A percentile compares a stretch with the other conserved stretches of the same genome.
These are phyloP conservation scores for Zygosaccharomyces gambellarensis DNA, from an alignment of 805 yeast species.

Conservation along the genomic window DNA sequence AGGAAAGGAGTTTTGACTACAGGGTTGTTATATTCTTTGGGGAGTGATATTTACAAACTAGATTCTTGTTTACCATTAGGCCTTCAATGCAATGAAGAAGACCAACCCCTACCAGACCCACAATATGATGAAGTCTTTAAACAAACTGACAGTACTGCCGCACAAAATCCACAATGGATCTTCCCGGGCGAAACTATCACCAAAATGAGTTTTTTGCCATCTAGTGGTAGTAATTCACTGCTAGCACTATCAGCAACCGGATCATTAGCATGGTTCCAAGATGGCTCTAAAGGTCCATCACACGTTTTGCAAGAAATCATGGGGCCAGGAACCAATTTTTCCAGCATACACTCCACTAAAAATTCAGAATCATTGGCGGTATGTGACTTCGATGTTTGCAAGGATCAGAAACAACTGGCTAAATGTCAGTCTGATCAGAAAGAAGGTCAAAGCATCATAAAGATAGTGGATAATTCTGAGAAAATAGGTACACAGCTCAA, in stretches of 20 bases:
- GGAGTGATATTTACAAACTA: constrained; percentile 31
- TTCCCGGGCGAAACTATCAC: constrained; percentile 31
- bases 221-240: constrained; percentile 34
- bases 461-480: constrained; percentile 32
- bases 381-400: constrained; percentile 31
- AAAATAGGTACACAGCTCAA: constrained; percentile 30
- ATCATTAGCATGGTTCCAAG: constrained; percentile 34
- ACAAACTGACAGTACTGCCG: constrained; percentile 35
- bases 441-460: constrained; percentile 29
- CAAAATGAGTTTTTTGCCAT: constrained; percentile 35
- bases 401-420: constrained; percentile 26
- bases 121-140: constrained; percentile 70
- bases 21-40: constrained; percentile 29
- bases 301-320: constrained; percentile 32
- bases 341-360: constrained; percentile 28
- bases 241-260: constrained; percentile 32
- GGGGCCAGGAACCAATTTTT: constrained; percentile 31
- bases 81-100: constrained; percentile 16
- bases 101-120: constrained; percentile 38
- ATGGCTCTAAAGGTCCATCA: constrained; percentile 30
- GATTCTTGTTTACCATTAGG: constrained; percentile 30
- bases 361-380: constrained; percentile 21
- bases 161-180: constrained; percentile 24
- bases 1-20: constrained; percentile 28
- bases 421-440: constrained; percentile 29